Percentiles rank a stretch among this genome's conserved stretches.
These are phyloP conservation scores for Rhododendron simsii DNA, from an alignment of 148 eudicot genomes.

Conservation along the genomic window DNA sequence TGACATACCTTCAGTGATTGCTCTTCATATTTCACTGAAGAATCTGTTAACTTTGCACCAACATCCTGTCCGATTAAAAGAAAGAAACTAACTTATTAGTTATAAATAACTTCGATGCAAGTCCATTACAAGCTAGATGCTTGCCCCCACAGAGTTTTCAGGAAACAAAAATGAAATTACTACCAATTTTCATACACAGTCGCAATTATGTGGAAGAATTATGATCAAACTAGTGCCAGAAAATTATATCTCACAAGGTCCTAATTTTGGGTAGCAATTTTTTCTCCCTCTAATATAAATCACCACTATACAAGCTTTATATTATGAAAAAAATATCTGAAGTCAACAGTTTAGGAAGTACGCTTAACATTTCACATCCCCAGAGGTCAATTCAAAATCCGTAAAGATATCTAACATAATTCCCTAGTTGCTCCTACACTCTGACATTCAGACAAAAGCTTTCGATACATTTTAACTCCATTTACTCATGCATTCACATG, in stretches of 20 bases:
- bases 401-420: background rate
- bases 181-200: background rate
- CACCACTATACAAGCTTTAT: background rate
- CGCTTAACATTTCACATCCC: background rate
- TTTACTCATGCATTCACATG: background rate
- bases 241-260: background rate
- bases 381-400: background rate
- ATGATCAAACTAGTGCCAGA: background rate
- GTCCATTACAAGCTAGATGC: background rate
- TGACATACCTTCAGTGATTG: conserved; percentile 53
- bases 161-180: background rate
- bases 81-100: conserved; percentile 3
- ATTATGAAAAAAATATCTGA: background rate
- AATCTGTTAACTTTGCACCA: conserved; percentile 40
- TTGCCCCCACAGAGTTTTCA: background rate
- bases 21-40: conserved; percentile 39
- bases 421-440: background rate
- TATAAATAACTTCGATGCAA: background rate
- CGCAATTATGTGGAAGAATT: background rate
- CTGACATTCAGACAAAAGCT: background rate
- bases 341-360: background rate
- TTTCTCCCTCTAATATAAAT: background rate
- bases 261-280: background rate
- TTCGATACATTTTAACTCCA: background rate
- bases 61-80: conserved; percentile 40